A percentile compares a stretch with the other conserved stretches of the same genome.
phyloP scores from a whole-genome alignment of 495 filamentous ascomycete genomes.

The Durotheca rogersii region DNA sequence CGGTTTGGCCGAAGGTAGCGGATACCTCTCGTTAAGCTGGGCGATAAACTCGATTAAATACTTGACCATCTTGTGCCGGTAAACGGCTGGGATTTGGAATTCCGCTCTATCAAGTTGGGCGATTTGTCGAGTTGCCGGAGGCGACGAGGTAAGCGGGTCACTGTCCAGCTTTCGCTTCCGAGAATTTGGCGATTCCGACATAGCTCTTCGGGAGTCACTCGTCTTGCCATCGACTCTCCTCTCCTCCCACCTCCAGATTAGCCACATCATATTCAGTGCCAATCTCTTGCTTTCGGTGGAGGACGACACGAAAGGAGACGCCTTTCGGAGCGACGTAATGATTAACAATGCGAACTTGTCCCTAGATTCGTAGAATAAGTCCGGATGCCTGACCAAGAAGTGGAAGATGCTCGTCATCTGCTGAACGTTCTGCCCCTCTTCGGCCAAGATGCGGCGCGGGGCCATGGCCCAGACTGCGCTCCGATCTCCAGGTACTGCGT shows the following conservation, averaged over 20 bases:
- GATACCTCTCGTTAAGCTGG: slow-evolving; percentile 79
- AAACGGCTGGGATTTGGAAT: slow-evolving; percentile 64
- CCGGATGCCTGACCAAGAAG: slow-evolving; percentile 88
- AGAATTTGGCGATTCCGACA: slow-evolving; percentile 67
- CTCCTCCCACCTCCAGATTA: slow-evolving; percentile 94
- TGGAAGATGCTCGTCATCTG: slow-evolving; percentile 97
- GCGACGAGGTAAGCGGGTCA: slow-evolving; percentile 46
- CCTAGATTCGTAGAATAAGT: slow-evolving; percentile 91
- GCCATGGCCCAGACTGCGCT: slow-evolving; percentile 80
- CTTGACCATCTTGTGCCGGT: slow-evolving; percentile 77
- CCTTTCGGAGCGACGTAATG: slow-evolving; percentile 83
- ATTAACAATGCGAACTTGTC: slow-evolving; percentile 88
- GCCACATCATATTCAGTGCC: slow-evolving; percentile 80
- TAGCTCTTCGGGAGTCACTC: slow-evolving; percentile 43
- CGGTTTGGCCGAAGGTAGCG: slow-evolving; percentile 65
- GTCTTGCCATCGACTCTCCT: slow-evolving; percentile 62
- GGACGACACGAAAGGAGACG: slow-evolving; percentile 77
- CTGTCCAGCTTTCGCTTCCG: slow-evolving; percentile 75
- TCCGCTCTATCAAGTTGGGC: slow-evolving; percentile 59
- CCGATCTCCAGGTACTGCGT: slow-evolving; percentile 45
- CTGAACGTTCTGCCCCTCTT: slow-evolving; percentile 95
- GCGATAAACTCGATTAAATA: slow-evolving; percentile 95
- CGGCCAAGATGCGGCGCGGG: slow-evolving; percentile 84
- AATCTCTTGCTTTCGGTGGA: slow-evolving; percentile 93
- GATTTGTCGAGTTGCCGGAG: slow-evolving; percentile 47